These are phyloP conservation scores for Neofusicoccum sp. DNA, from an alignment of 2,329 filamentous ascomycete species.

Conservation along the genomic window DNA sequence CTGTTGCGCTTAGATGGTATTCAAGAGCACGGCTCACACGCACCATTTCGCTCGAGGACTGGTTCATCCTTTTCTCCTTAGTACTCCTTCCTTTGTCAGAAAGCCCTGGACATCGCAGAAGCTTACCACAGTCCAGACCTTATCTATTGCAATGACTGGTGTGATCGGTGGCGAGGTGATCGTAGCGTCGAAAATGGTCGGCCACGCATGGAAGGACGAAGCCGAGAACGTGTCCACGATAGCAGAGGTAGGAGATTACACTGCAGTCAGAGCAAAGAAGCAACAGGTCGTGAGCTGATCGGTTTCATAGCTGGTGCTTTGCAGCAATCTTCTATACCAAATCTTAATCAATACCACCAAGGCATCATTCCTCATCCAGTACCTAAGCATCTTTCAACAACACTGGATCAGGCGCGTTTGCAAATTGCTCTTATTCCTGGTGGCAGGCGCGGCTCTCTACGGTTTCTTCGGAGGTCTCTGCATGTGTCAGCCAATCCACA, in stretches of 20 bases:
- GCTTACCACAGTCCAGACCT: conserved; percentile 19
- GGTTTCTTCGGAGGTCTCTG: conserved; percentile 34
- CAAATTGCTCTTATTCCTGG: conserved; percentile 28
- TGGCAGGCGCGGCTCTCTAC: conserved; percentile 29
- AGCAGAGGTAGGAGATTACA: conserved; percentile 17
- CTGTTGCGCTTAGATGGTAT: conserved; percentile 30
- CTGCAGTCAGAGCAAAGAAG: neutral
- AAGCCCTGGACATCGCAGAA: neutral
- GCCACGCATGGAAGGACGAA: neutral
- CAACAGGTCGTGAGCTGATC: neutral
- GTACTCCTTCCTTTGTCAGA: conserved; percentile 26
- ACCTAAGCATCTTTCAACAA: conserved; percentile 32
- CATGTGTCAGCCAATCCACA: conserved; percentile 31
- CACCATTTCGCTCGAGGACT: conserved; percentile 28
- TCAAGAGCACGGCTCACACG: conserved; percentile 24
- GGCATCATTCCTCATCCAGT: conserved; percentile 33
- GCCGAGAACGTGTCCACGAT: neutral
- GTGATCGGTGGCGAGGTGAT: conserved; percentile 25
- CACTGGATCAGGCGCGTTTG: conserved; percentile 31
- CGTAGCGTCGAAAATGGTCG: neutral
- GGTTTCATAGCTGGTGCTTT: conserved; percentile 28
- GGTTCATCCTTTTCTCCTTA: conserved; percentile 27
- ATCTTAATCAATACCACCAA: conserved; percentile 33
- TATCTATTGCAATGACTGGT: conserved; percentile 30
- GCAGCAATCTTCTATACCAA: conserved; percentile 33